Conservation (phyloP, 75 land plant genomes). For the Chamaecyparis obtusa region DNA sequence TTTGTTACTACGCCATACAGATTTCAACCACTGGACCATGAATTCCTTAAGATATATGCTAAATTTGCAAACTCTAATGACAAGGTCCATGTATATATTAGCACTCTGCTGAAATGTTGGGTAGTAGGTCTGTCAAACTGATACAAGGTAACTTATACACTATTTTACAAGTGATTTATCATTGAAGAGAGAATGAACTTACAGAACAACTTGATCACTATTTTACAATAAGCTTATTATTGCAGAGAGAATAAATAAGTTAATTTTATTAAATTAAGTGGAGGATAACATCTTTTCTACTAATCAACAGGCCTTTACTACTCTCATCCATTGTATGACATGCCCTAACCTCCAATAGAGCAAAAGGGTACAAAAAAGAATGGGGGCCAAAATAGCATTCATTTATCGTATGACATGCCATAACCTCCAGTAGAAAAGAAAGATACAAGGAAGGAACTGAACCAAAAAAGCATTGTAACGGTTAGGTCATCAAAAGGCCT, state of each 20-base stretch:
- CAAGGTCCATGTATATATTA: too few relatives aligned
- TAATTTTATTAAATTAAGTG: not conserved
- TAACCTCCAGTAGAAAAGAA: not conserved
- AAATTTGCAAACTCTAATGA: too few relatives aligned
- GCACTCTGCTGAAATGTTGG: too few relatives aligned
- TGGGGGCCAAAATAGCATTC: too few relatives aligned
- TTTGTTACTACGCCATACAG: too few relatives aligned
- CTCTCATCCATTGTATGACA: not conserved
- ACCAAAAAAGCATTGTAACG: not conserved
- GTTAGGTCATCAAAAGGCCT: not conserved
- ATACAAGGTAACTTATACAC: not conserved
- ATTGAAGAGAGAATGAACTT: not conserved
- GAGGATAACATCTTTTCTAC: not conserved
- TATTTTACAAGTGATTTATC: not conserved
- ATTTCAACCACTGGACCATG: too few relatives aligned
- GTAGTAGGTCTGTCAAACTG: not conserved
- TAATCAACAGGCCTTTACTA: not conserved
- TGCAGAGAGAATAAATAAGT: not conserved
- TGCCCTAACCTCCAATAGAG: not conserved
- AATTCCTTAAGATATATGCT: too few relatives aligned
- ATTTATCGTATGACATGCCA: not conserved
- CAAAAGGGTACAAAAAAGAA: too few relatives aligned
- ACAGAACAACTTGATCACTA: not conserved
- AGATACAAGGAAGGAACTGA: too few relatives aligned
- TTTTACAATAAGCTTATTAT: not conserved